Conservation (phyloP, 1,139 yeast species). For the Kodamaea ohmeri region DNA sequence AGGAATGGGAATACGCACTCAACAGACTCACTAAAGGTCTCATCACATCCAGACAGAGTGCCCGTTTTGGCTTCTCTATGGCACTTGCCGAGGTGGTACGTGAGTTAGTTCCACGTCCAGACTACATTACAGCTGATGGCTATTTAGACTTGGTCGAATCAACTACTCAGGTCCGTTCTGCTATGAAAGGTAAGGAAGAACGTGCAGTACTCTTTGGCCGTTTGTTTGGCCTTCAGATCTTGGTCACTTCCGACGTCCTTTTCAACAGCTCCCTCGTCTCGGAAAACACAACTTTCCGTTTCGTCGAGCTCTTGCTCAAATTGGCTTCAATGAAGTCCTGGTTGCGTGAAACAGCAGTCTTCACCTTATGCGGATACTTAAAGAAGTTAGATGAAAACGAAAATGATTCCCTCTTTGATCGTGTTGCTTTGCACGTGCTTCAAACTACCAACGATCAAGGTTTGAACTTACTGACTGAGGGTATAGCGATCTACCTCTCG, state of each 20-base stretch:
- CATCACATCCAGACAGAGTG: constrained; percentile 77
- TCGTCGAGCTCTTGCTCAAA: constrained; percentile 50
- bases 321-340: constrained; percentile 70
- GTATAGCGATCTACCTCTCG: constrained; percentile 67
- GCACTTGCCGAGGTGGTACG: constrained; percentile 77
- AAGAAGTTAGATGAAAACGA: constrained; percentile 11
- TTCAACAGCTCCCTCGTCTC: constrained; percentile 23
- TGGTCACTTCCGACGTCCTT: constrained; percentile 58
- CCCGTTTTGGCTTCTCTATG: constrained; percentile 85
- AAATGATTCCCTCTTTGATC: constrained; percentile 21
- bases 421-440: constrained; percentile 33
- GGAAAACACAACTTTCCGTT: constrained; percentile 31
- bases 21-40: constrained; percentile 78
- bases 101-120: constrained; percentile 32
- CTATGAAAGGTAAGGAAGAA: constrained; percentile 77
- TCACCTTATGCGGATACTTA: constrained; percentile 59
- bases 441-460: constrained; percentile 49
- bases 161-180: constrained; percentile 43
- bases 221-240: constrained; percentile 78
- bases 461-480: constrained; percentile 71
- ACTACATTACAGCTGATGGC: constrained; percentile 28
- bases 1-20: constrained; percentile 82
- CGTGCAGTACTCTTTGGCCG: constrained; percentile 80
- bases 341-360: constrained; percentile 81
- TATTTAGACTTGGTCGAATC: constrained; percentile 45